Conservation (phyloP, 192 early-diverging fungal genomes). For the Linnemannia elongata region DNA sequence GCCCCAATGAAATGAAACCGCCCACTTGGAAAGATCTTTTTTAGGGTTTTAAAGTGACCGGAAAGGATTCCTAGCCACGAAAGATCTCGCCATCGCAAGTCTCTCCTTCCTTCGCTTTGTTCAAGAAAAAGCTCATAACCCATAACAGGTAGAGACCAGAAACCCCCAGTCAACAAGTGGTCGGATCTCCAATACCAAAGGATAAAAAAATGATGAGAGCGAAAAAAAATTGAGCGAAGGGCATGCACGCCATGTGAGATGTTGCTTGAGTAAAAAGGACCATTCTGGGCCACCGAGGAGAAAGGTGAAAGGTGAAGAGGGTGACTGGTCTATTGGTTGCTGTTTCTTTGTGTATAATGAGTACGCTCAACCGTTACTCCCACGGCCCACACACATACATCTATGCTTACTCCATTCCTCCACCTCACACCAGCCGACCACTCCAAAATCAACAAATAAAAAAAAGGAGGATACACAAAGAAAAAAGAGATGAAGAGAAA, state of each 20-base stretch:
- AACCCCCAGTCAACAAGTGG: background rate
- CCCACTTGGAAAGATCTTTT: background rate
- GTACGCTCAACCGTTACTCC: background rate
- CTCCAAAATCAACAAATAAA: background rate
- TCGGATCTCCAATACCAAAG: background rate
- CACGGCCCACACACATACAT: background rate
- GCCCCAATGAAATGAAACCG: background rate
- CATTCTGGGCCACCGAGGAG: background rate
- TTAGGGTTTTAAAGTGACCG: background rate
- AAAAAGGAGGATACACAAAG: background rate
- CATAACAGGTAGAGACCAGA: background rate
- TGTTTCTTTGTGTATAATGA: too few relatives aligned
- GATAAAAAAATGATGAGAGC: background rate
- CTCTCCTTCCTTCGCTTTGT: background rate
- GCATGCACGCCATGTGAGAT: background rate
- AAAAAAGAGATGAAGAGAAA: background rate
- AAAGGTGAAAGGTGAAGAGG: too few relatives aligned
- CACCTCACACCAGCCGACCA: background rate
- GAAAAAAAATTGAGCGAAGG: background rate
- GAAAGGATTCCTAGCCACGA: background rate
- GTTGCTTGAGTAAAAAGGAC: background rate
- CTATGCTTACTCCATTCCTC: background rate
- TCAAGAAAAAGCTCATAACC: background rate
- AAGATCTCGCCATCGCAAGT: constrained; percentile 1
- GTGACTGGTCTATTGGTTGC: too few relatives aligned